These are phyloP conservation scores for Sordariomycetes sp. DNA, from an alignment of 2,329 filamentous ascomycete genomes.

Conservation along the genomic window DNA sequence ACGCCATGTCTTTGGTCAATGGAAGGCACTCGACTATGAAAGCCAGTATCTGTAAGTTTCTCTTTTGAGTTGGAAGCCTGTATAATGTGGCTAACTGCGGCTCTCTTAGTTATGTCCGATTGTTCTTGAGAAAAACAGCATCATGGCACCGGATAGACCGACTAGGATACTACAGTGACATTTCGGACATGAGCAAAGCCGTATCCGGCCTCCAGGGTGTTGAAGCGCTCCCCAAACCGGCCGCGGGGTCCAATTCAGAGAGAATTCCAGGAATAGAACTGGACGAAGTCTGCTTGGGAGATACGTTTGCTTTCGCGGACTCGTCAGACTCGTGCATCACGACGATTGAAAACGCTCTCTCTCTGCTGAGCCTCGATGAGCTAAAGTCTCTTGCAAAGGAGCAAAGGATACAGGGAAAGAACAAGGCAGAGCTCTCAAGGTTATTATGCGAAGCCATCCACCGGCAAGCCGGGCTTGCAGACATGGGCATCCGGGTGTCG, in stretches of 20 bases:
- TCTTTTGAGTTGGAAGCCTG: not conserved
- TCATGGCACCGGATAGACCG: constrained; percentile 78
- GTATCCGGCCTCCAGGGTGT: constrained; percentile 51
- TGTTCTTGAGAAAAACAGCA: constrained; percentile 86
- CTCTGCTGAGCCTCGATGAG: constrained; percentile 76
- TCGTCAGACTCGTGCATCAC: constrained; percentile 62
- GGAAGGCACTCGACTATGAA: constrained; percentile 68
- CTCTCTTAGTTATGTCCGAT: constrained; percentile 63
- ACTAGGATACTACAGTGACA: constrained; percentile 72
- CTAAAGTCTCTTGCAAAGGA: constrained; percentile 77
- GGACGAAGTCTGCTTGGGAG: constrained; percentile 34
- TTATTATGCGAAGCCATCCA: constrained; percentile 66
- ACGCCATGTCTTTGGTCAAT: constrained; percentile 63
- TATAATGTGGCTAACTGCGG: constrained; percentile 6
- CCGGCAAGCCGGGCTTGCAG: constrained; percentile 65
- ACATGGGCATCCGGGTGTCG: constrained; percentile 31
- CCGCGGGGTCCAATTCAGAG: constrained; percentile 10
- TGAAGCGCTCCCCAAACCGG: constrained; percentile 39
- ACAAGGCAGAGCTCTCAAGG: constrained; percentile 68
- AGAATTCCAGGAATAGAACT: constrained; percentile 20
- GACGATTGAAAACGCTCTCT: constrained; percentile 72
- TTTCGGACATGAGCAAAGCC: constrained; percentile 60
- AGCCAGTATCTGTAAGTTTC: constrained; percentile 72
- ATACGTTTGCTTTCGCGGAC: constrained; percentile 70
- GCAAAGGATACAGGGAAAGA: constrained; percentile 76